Conservation (phyloP, 495 filamentous ascomycete genomes). For the Chaetomium fimeti region DNA sequence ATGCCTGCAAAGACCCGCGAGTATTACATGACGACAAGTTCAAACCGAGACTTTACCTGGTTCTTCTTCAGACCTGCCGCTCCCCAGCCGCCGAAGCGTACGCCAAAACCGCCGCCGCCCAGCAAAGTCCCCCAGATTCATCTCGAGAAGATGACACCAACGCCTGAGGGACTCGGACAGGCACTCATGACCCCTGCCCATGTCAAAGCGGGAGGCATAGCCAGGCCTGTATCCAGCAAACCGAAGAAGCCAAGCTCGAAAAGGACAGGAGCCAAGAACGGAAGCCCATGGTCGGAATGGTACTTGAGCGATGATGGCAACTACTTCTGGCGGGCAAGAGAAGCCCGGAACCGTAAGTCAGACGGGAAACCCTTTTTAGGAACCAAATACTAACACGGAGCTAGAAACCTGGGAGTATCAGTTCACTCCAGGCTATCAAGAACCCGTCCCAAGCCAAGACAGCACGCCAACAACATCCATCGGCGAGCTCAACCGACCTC, state of each 20-base stretch:
- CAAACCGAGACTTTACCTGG: conserved; percentile 21
- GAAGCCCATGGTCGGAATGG: conserved; percentile 25
- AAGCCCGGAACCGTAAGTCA: conserved; percentile 17
- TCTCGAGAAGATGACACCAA: not conserved
- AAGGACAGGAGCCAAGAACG: not conserved
- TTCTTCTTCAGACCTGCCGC: conserved; percentile 1
- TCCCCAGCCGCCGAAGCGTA: not conserved
- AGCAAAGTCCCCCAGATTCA: conserved; percentile 1
- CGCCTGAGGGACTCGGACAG: not conserved
- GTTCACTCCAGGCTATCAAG: conserved; percentile 6
- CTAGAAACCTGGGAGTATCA: conserved; percentile 24
- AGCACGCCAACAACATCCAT: conserved; percentile 2
- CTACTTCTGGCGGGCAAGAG: conserved; percentile 25
- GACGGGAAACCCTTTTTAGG: not conserved
- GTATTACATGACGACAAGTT: conserved; percentile 16
- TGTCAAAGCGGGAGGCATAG: not conserved
- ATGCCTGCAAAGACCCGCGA: conserved; percentile 16
- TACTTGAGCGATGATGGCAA: conserved; percentile 14
- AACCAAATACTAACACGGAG: not conserved
- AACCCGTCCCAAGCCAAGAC: not conserved
- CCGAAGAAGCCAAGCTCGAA: conserved; percentile 14
- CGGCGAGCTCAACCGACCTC: conserved; percentile 3
- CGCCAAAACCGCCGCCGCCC: not conserved
- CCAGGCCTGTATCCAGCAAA: conserved; percentile 1
- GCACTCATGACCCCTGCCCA: conserved; percentile 3